phyloP scores from a whole-genome alignment of 2,329 filamentous ascomycete genomes.

The Penicillium psychrosexuale region DNA sequence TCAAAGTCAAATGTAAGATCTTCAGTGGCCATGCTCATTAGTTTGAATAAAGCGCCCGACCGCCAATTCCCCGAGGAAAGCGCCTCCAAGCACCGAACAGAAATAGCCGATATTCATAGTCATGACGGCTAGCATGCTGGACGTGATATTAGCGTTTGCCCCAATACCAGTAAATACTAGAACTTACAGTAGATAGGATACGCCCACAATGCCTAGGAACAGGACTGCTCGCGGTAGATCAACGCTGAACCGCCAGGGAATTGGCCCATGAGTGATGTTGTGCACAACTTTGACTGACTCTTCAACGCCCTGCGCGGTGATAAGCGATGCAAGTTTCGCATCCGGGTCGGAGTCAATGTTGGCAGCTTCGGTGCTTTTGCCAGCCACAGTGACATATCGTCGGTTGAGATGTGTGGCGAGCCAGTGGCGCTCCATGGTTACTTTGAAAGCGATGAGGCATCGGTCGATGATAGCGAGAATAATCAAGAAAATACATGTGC shows the following conservation, averaged over 20 bases:
- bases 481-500: constrained; percentile 88
- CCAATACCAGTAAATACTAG: not conserved
- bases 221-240: constrained; percentile 71
- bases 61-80: constrained; percentile 81
- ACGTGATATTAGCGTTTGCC: constrained; percentile 3
- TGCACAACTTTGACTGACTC: constrained; percentile 74
- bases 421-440: constrained; percentile 61
- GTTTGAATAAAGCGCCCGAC: constrained; percentile 65
- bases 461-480: constrained; percentile 69
- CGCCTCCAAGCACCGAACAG: constrained; percentile 70
- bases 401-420: constrained; percentile 68
- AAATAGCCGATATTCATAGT: constrained; percentile 85
- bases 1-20: not conserved
- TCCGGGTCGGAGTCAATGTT: constrained; percentile 58
- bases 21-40: constrained; percentile 30
- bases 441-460: constrained; percentile 67
- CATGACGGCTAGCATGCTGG: constrained; percentile 89
- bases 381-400: constrained; percentile 72
- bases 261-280: constrained; percentile 49
- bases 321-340: constrained; percentile 62
- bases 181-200: constrained; percentile 82
- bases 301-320: constrained; percentile 73
- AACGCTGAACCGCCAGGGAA: constrained; percentile 78
- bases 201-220: constrained; percentile 68
- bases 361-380: constrained; percentile 58